phyloP scores from a whole-genome alignment of 306 rosid genomes.

The Malus sieversii region DNA sequence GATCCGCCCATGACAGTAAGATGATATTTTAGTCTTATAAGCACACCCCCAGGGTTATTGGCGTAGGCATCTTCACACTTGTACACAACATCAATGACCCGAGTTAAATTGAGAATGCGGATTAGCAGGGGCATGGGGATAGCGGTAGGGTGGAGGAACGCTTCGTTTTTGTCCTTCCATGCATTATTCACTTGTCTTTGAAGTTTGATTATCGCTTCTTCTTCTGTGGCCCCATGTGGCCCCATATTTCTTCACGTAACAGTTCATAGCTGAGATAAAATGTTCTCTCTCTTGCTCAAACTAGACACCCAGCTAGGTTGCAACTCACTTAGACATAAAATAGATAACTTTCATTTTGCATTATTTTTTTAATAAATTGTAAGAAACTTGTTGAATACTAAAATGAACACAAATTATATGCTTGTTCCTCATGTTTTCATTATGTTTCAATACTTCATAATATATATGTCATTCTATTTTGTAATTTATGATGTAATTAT shows the following conservation, averaged over 20 bases:
- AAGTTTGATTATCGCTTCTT: neutral
- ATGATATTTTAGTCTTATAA: no score
- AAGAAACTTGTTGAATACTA: no score
- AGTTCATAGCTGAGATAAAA: neutral
- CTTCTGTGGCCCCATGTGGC: neutral
- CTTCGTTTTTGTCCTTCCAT: neutral
- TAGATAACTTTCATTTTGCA: no score
- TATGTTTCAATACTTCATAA: no score
- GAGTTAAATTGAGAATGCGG: neutral
- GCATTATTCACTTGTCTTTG: neutral
- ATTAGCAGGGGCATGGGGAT: neutral
- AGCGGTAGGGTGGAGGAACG: neutral
- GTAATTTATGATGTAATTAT: no score
- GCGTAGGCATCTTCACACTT: neutral
- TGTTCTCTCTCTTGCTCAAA: neutral
- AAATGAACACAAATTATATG: no score
- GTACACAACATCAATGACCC: neutral
- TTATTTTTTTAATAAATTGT: no score
- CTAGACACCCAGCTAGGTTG: neutral
- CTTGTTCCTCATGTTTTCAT: no score
- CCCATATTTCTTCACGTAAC: neutral
- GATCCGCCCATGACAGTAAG: no score
- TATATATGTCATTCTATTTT: no score
- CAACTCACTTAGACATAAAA: no score
- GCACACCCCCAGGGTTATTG: neutral